phyloP scores from a whole-genome alignment of 73 alveolate species.

The Paramecium tetraurelia region DNA sequence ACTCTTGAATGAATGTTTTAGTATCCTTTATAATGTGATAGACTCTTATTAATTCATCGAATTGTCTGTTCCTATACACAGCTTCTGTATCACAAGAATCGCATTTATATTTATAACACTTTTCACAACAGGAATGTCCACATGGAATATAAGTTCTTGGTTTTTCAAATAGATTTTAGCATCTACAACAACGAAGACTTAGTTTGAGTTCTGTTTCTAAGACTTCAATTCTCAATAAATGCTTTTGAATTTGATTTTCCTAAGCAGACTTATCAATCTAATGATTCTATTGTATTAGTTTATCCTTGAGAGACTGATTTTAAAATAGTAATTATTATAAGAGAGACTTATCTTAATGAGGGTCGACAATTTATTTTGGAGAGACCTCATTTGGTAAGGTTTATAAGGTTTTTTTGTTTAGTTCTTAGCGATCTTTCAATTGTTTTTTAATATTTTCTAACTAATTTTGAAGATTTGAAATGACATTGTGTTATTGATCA shows the following conservation, averaged over 20 bases:
- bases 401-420: background rate
- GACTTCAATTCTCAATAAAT: background rate
- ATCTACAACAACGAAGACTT: conserved; percentile 21
- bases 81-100: conserved; percentile 1
- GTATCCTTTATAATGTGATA: conserved; percentile 12
- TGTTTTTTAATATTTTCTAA: background rate
- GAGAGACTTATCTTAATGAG: background rate
- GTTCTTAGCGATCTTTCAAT: background rate
- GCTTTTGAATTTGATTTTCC: background rate
- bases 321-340: background rate
- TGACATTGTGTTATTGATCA: background rate
- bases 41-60: conserved; percentile 14
- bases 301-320: conserved; percentile 1
- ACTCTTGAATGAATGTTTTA: background rate
- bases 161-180: conserved; percentile 29
- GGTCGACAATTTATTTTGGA: background rate
- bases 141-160: conserved; percentile 38
- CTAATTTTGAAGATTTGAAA: background rate
- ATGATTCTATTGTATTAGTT: background rate
- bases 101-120: background rate
- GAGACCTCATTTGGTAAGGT: background rate
- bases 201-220: background rate
- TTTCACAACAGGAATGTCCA: conserved; percentile 24
- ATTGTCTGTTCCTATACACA: background rate
- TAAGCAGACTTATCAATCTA: background rate